These are phyloP conservation scores for Sutorius eximius DNA, from an alignment of 1,284 basidiomycete genomes.

Conservation along the genomic window DNA sequence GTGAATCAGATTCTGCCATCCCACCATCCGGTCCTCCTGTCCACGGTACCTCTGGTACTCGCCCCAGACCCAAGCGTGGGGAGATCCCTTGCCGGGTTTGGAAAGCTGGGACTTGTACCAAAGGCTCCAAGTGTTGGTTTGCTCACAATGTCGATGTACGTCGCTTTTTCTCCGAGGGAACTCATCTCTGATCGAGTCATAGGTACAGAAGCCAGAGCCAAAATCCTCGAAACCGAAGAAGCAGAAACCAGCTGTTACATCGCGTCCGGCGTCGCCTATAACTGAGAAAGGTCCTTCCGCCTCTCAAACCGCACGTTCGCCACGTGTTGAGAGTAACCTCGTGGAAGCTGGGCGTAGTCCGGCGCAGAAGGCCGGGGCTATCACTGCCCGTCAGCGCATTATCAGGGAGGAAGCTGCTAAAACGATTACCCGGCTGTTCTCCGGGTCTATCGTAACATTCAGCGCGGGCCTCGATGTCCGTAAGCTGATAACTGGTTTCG, in stretches of 20 bases:
- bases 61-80: slow-evolving; percentile 23
- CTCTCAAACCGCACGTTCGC: not conserved
- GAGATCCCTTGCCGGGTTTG: slow-evolving; percentile 28
- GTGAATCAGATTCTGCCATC: not conserved
- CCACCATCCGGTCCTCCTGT: not conserved
- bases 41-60: slow-evolving; percentile 12
- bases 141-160: slow-evolving; percentile 27
- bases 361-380: slow-evolving; percentile 5
- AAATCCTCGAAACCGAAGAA: no score
- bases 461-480: slow-evolving; percentile 46
- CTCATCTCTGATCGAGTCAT: not conserved
- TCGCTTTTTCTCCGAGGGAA: slow-evolving; percentile 1
- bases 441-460: slow-evolving; percentile 49
- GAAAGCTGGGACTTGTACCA: slow-evolving; percentile 33
- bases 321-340: not conserved
- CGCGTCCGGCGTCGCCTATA: no score
- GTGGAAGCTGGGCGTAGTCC: not conserved
- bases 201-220: slow-evolving; percentile 6
- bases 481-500: slow-evolving; percentile 47
- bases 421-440: slow-evolving; percentile 42
- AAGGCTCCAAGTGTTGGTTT: slow-evolving; percentile 28
- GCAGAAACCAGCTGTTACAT: no score
- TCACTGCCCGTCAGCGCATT: slow-evolving; percentile 17
- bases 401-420: slow-evolving; percentile 38
- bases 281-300: not conserved